phyloP scores from a whole-genome alignment of 371 early-diverging fungal species.

The Mucor lusitanicus region DNA sequence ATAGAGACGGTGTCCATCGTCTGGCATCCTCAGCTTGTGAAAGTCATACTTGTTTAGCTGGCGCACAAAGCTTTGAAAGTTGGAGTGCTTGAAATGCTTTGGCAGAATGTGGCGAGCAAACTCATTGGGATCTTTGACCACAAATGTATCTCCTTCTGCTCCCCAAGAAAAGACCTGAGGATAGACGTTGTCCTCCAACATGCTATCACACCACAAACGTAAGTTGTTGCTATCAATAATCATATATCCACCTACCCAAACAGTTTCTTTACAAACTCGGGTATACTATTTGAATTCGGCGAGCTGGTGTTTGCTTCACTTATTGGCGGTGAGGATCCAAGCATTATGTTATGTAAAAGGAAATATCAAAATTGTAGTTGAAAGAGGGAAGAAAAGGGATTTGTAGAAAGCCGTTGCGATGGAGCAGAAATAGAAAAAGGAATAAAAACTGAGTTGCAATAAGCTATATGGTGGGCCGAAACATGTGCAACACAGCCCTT shows the following conservation, averaged over 20 bases:
- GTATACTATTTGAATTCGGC: constrained; percentile 26
- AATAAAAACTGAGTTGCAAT: background rate
- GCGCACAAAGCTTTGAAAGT: constrained; percentile 92
- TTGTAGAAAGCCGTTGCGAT: background rate
- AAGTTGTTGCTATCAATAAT: too few relatives aligned
- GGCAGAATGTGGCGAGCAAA: constrained; percentile 78
- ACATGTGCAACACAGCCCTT: background rate
- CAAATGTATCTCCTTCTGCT: constrained; percentile 76
- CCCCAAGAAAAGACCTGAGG: constrained; percentile 77
- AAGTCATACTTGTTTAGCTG: constrained; percentile 96
- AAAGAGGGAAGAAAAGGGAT: background rate
- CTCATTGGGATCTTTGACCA: constrained; percentile 77
- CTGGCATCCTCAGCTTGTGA: constrained; percentile 73
- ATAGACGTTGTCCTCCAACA: constrained; percentile 71
- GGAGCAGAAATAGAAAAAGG: constrained; percentile 6
- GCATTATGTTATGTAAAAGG: background rate
- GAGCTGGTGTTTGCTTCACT: constrained; percentile 1
- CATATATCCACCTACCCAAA: constrained; percentile 45
- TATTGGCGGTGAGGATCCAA: constrained; percentile 11
- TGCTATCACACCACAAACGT: constrained; percentile 28
- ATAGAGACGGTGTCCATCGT: constrained; percentile 60
- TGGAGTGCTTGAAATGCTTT: constrained; percentile 93
- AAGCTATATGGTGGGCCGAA: background rate
- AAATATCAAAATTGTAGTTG: background rate
- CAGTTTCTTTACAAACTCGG: constrained; percentile 54